Conservation (phyloP, 139 green algal genomes). For the Haematococcus sp. region DNA sequence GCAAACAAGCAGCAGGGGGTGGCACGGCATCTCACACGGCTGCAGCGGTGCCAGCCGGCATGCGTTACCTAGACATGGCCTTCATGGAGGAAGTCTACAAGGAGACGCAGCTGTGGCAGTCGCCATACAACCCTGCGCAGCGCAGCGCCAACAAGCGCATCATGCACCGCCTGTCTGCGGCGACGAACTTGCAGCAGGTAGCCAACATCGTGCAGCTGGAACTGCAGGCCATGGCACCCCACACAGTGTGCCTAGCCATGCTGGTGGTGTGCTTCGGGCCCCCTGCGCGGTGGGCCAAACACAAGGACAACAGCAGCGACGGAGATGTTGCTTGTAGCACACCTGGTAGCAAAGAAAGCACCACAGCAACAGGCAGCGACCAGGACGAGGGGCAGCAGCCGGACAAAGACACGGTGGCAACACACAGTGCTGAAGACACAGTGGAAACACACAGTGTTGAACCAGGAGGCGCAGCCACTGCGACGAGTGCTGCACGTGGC, state of each 20-base stretch:
- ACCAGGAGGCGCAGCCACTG: no score
- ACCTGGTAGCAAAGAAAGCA: no score
- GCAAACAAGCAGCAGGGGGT: no score
- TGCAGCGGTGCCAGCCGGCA: neutral
- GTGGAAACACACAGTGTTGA: no score
- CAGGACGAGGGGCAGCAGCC: no score
- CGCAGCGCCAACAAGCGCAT: neutral
- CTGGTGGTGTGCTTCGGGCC: neutral
- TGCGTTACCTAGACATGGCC: neutral
- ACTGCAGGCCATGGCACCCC: conserved; percentile 1
- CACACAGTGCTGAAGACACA: no score
- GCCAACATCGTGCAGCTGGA: neutral
- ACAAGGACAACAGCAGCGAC: no score
- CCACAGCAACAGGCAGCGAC: no score
- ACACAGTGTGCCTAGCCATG: neutral
- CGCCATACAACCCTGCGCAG: neutral
- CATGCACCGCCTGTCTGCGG: neutral
- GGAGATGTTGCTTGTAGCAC: no score
- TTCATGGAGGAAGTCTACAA: conserved; percentile 4
- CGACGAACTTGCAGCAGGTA: neutral
- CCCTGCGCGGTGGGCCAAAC: neutral
- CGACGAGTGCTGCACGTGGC: no score
- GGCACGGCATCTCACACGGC: no score
- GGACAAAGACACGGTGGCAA: no score
- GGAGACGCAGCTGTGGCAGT: neutral